Evolutionary conservation across 345 rosid genomes (phyloP), one percentile per base, ranked within the genome.

Genomic region (Citrus medica): DNA sequence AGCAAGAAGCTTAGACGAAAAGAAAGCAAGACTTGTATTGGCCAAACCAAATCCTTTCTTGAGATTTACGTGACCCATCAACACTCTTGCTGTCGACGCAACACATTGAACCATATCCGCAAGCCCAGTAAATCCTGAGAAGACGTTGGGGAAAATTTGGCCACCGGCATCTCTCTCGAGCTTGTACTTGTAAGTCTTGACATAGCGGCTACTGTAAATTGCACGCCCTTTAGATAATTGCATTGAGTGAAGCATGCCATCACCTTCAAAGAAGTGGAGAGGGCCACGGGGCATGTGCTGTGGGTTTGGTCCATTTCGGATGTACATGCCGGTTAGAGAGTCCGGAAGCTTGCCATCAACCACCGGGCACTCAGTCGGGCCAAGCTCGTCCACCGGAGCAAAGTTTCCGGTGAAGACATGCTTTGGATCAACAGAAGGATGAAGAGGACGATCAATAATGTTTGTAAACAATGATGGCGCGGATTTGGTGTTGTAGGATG

Each of bases 301-400:
- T 6, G 81, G 81, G 32, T 83, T 83, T 3, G 83, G 66, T 25
- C 83, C 85, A 3, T 83, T 83, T 74, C 83, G 69, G 51, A 82
- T 40, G 33, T 79, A 78, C 9, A 74, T 66, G 6, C 82, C 84
- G 1, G 71, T 75, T 7, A 65, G 37, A 70, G 70, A 73, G 1
- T 6, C 0, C 17, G 86, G 81, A 5, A 83, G 48, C 53, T 80
- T 65, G 6, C 86, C 81, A 12, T 73, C 76, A 3, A 69, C 62
- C 27, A 83, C 62, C 6, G 22, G 70, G 6, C 83, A 74, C 21
- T 35, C 5, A 0, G 77, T 40, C 4, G 81, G 77, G 9, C 32
- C 56, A 10, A 69, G 38, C 28, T 82, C 84, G 0, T 79, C 66
- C 5, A 82, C 84, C 8, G 79, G 69, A 40, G 75, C 71, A 25